A percentile compares a stretch with the other conserved stretches of the same genome.
phyloP scores from a whole-genome alignment of 148 eudicot genomes.

The Nepenthes mirabilis region DNA sequence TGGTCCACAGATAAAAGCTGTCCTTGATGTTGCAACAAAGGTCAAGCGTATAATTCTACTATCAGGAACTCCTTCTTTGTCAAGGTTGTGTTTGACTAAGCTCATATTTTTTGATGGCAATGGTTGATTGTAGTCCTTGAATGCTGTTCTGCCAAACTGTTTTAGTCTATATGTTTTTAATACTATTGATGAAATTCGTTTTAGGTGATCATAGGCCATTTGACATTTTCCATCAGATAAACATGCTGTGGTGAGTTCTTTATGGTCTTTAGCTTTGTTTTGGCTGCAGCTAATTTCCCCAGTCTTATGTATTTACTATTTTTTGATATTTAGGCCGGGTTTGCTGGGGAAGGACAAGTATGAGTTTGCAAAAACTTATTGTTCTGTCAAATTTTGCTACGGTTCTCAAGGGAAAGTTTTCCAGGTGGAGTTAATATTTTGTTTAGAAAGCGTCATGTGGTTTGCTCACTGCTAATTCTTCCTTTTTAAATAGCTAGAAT shows the following conservation, averaged over 20 bases:
- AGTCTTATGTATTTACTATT: not conserved
- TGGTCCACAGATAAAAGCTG: slow-evolving; percentile 50
- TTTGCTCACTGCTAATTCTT: not conserved
- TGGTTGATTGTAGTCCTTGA: not conserved
- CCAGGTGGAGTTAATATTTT: slow-evolving; percentile 32
- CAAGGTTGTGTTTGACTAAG: slow-evolving; percentile 58
- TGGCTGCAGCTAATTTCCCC: not conserved
- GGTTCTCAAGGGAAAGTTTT: slow-evolving; percentile 52
- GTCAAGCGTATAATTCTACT: slow-evolving; percentile 58
- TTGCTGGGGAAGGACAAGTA: slow-evolving; percentile 78
- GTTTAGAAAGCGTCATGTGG: not conserved
- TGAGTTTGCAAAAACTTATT: slow-evolving; percentile 88
- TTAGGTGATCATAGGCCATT: slow-evolving; percentile 94
- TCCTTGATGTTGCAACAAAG: slow-evolving; percentile 74
- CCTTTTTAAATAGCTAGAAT: too few relatives aligned
- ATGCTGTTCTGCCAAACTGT: slow-evolving; percentile 8
- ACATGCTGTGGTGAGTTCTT: slow-evolving; percentile 79
- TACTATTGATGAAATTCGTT: slow-evolving; percentile 24
- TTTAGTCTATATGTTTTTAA: slow-evolving; percentile 21
- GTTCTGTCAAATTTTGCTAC: slow-evolving; percentile 29
- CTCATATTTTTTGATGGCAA: not conserved
- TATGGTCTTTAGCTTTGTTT: not conserved
- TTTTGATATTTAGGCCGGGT: slow-evolving; percentile 60
- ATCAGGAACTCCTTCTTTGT: slow-evolving; percentile 94
- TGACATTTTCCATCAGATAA: slow-evolving; percentile 96